Base-by-base conservation (phyloP, 176 grass and related monocot species). In the Lolium rigidum region DNA sequence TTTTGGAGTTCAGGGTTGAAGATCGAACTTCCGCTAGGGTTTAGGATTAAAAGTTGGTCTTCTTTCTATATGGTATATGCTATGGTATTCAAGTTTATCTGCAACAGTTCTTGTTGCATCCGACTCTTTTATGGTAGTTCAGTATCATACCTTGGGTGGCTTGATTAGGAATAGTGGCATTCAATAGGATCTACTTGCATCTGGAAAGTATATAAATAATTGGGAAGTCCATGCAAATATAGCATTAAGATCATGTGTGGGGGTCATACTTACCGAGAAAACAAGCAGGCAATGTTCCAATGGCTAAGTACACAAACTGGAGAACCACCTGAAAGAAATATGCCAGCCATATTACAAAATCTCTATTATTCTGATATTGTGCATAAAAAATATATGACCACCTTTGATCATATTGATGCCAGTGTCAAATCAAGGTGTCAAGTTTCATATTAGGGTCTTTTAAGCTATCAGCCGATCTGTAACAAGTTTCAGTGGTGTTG, bases 261-360 rank as follows among this genome's bases (percentile, higher is more conserved):
- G 9, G 69, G 26, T 47, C 51, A 49, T 79, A 87, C 89, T 90
- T 83, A 87, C 84, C 80, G 17, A 87, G 14, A 50, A 90, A 87
- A 77, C 63, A 70, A 87, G 55, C 17, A 7, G 78, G 49, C 10
- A 39, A 75, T 48, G 80, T 54, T 87, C 74, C 89, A 83, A 90
- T 74, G 18, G 38, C 89, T 68, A 90, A 83, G 65, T 90, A 90
- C 41, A 90, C 80, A 71, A 90, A 90, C 47, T 90, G 17, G 20
- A 90, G 75, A 37, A 47, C 57, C 37, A 13, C 89, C 89, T 90
- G 84, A 83, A 87, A 90, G 54, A 66, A 90, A 71, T 39, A 72
- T 73, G 63, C 24, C 31, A 83, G 18, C 3, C 4, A 11, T 47
- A 50, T 80, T 64, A 78, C 2, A 74, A 52, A 25, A 75, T 52